Evolutionary conservation across 495 filamentous ascomycete species (phyloP).

Genomic region (Aspergillus ostianus): DNA sequence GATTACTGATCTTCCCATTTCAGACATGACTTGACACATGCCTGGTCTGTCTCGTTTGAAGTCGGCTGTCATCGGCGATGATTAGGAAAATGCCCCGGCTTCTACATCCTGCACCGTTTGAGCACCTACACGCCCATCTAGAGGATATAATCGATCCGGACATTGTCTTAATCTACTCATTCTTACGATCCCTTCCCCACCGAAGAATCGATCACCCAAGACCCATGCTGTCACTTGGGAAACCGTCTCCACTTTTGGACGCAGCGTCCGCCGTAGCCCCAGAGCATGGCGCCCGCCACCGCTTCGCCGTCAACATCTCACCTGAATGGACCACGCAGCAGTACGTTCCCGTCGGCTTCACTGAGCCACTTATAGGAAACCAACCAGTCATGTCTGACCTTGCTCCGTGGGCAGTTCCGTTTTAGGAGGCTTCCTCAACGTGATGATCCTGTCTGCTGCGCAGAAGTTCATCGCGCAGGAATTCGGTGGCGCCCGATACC

Average conservation of each 20-base stretch:
- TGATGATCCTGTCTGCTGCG: conserved; percentile 19
- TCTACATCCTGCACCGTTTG: neutral
- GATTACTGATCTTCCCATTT: neutral
- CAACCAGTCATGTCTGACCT: neutral
- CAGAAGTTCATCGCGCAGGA: conserved; percentile 15
- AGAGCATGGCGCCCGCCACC: conserved; percentile 13
- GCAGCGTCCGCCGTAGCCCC: conserved; percentile 16
- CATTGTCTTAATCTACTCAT: neutral
- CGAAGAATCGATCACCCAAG: conserved; percentile 5
- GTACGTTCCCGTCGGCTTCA: conserved; percentile 12
- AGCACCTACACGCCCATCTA: neutral
- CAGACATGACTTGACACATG: neutral
- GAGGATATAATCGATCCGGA: neutral
- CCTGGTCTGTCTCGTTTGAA: neutral
- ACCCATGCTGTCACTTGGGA: neutral
- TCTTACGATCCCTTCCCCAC: neutral
- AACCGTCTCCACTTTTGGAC: conserved; percentile 9
- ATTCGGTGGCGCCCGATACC: conserved; percentile 11
- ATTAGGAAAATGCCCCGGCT: neutral
- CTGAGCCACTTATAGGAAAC: no score
- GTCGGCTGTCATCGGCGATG: neutral
- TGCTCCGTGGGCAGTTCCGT: conserved; percentile 20
- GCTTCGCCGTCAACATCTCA: conserved; percentile 16
- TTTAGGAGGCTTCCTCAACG: conserved; percentile 22
- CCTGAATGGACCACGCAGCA: conserved; percentile 25